A percentile compares a stretch with the other conserved stretches of the same genome.
These are phyloP conservation scores for Acanthamoeba divionensis DNA, from an alignment of 208 protist species.

Conservation along the genomic window DNA sequence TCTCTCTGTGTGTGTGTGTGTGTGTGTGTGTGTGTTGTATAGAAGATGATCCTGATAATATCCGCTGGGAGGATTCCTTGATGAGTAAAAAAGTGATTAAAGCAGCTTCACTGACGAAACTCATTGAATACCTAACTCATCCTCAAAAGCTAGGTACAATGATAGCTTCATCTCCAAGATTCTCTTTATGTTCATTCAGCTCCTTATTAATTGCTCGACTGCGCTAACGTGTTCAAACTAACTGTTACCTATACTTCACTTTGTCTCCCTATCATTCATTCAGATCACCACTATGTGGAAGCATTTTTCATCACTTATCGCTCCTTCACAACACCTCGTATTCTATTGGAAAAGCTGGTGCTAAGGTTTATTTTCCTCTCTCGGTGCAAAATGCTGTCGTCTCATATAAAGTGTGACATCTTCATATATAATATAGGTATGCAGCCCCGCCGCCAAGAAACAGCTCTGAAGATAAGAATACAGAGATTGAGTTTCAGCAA, in stretches of 20 bases:
- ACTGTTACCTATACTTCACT: no score
- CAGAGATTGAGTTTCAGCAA: neutral
- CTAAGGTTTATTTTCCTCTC: neutral
- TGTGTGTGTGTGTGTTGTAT: no score
- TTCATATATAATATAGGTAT: neutral
- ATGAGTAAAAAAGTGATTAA: neutral
- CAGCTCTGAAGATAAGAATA: neutral
- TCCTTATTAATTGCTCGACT: no score
- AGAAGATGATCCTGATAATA: neutral
- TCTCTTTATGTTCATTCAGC: no score
- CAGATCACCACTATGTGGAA: neutral
- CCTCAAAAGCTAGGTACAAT: neutral
- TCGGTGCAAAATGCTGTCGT: no score
- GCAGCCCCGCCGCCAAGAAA: slow-evolving; percentile 1
- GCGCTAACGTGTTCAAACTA: no score
- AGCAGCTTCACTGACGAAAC: neutral
- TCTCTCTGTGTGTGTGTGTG: no score
- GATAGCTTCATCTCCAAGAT: no score
- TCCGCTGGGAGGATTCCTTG: neutral
- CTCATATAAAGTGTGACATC: no score
- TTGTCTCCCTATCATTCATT: neutral
- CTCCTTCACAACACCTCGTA: slow-evolving; percentile 1
- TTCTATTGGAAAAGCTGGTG: slow-evolving; percentile 14
- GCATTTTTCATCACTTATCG: slow-evolving; percentile 46
- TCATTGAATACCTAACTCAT: neutral